phyloP scores from a whole-genome alignment of 352 stramenopile genomes.

The Pseudoperonospora humuli region DNA sequence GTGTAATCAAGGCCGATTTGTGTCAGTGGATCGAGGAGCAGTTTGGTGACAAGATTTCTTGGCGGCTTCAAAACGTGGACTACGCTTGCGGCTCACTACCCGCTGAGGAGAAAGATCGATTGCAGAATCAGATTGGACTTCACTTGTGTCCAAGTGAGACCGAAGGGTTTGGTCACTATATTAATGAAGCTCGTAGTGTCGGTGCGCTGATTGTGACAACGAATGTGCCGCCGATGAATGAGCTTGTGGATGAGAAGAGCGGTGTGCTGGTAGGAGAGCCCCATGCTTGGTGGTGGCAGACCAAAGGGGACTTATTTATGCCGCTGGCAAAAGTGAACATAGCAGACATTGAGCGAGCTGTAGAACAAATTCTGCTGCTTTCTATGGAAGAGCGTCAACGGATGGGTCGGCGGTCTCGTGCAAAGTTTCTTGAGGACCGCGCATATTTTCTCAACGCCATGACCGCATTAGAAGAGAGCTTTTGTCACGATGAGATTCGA shows the following conservation, averaged over 20 bases:
- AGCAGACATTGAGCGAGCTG: conserved; percentile 51
- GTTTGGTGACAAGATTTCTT: conserved; percentile 36
- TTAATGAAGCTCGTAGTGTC: conserved; percentile 75
- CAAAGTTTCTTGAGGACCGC: conserved; percentile 69
- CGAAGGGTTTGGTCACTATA: conserved; percentile 80
- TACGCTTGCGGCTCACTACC: conserved; percentile 61
- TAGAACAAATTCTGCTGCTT: conserved; percentile 65
- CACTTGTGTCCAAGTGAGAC: conserved; percentile 71
- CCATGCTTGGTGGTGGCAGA: conserved; percentile 73
- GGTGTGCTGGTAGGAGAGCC: conserved; percentile 58
- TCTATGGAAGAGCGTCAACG: conserved; percentile 64
- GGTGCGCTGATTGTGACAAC: conserved; percentile 69
- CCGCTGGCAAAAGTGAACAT: conserved; percentile 53
- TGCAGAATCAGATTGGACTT: conserved; percentile 72
- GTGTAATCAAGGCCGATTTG: conserved; percentile 55
- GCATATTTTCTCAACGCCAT: conserved; percentile 79
- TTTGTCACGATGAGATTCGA: conserved; percentile 73
- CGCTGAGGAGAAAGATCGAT: conserved; percentile 41
- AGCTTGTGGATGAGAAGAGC: conserved; percentile 63
- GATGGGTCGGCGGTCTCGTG: conserved; percentile 58
- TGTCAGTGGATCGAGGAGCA: conserved; percentile 60
- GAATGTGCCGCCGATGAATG: conserved; percentile 79
- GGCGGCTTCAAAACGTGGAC: conserved; percentile 63
- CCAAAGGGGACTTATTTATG: conserved; percentile 81
- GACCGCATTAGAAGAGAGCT: conserved; percentile 62